phyloP scores from a whole-genome alignment of 306 rosid species.

The Prosopis cineraria region DNA sequence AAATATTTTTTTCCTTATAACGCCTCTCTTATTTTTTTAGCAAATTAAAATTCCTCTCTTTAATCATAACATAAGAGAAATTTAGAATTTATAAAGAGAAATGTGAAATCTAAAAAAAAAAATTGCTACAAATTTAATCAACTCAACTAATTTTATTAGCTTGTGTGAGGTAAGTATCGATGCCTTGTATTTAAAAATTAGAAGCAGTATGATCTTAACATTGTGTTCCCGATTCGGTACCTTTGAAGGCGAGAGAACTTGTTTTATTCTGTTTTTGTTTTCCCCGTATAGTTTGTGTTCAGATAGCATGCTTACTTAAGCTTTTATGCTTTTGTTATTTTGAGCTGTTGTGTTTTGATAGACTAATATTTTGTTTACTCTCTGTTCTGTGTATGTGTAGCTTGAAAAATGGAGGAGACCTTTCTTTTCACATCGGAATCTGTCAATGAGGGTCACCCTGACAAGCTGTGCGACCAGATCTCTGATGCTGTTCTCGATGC shows the following conservation, averaged over 20 bases:
- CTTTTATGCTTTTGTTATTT: background rate
- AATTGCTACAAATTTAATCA: too few species aligned
- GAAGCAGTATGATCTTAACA: slow-evolving; percentile 28
- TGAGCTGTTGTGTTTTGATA: slow-evolving; percentile 9
- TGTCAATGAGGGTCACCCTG: slow-evolving; percentile 99
- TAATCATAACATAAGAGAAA: too few species aligned
- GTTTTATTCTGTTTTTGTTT: background rate
- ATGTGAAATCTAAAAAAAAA: too few species aligned
- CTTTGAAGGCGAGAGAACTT: background rate
- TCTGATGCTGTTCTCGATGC: slow-evolving; percentile 99
- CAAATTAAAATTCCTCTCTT: too few species aligned
- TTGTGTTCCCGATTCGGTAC: slow-evolving; percentile 11
- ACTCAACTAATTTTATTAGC: too few species aligned
- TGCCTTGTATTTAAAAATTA: too few species aligned
- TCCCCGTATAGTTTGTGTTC: too few species aligned
- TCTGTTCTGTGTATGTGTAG: slow-evolving; percentile 50
- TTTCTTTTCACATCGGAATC: slow-evolving; percentile 96
- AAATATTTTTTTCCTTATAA: too few species aligned
- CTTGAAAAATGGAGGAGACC: slow-evolving; percentile 85
- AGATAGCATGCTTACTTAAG: background rate
- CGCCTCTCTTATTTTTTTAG: too few species aligned
- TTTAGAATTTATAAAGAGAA: too few species aligned
- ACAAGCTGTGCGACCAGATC: slow-evolving; percentile 99
- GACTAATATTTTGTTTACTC: slow-evolving; percentile 16
- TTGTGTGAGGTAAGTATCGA: too few species aligned